Conservation (phyloP, 2,329 filamentous ascomycete species). For the Clarireedia homoeocarpa region DNA sequence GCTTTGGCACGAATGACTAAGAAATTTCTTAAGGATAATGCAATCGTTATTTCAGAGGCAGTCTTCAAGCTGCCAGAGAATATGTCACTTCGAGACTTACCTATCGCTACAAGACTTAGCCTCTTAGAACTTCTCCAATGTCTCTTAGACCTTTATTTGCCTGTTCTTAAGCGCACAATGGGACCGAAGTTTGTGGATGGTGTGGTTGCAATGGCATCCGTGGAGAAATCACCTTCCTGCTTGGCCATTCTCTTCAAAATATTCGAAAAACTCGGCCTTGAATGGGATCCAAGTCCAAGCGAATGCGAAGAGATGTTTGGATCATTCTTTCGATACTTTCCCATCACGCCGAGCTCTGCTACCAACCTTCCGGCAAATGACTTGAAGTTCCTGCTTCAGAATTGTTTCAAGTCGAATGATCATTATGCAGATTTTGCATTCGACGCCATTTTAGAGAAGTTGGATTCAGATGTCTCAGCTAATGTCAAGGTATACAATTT, state of each 20-base stretch:
- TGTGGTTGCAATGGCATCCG: constrained; percentile 18
- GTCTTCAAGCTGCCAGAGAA: constrained; percentile 4
- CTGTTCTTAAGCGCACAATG: constrained; percentile 14
- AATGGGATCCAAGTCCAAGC: constrained; percentile 14
- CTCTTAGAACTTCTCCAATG: constrained; percentile 18
- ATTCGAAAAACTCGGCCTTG: constrained; percentile 17
- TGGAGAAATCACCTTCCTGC: constrained; percentile 25
- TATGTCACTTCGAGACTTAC: constrained; percentile 10
- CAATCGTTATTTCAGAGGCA: not conserved
- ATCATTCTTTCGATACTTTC: constrained; percentile 26
- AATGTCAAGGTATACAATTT: constrained; percentile 23
- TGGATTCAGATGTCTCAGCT: constrained; percentile 24
- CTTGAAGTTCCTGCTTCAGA: constrained; percentile 17
- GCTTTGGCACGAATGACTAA: constrained; percentile 5
- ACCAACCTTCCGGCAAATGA: constrained; percentile 15
- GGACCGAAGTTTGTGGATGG: constrained; percentile 18
- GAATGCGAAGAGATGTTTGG: constrained; percentile 19
- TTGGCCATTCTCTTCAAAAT: constrained; percentile 22
- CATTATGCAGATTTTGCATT: constrained; percentile 21
- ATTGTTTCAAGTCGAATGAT: constrained; percentile 24
- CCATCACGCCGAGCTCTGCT: constrained; percentile 16
- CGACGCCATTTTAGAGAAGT: constrained; percentile 16
- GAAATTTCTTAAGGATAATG: constrained; percentile 1
- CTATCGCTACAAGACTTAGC: constrained; percentile 15
- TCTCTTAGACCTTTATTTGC: constrained; percentile 14